Evolutionary conservation across 139 green algal species (phyloP).

Genomic region (Prasinococcaceae sp.): DNA sequence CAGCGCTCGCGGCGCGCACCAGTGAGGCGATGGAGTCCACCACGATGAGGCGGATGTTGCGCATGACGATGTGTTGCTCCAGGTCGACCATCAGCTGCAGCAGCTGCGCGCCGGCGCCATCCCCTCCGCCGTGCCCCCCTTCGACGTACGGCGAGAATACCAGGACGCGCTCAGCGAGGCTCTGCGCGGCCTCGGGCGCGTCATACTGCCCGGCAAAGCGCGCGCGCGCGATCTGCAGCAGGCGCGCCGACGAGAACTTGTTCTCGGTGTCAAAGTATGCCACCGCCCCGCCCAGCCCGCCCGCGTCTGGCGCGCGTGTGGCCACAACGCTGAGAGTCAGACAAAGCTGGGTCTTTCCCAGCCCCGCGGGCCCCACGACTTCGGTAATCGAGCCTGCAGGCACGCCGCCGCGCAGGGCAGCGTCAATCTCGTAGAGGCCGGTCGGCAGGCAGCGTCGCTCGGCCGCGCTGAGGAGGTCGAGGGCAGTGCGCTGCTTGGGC

Average conservation of each 20-base stretch:
- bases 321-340: conserved; percentile 13
- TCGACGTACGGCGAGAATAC: no score
- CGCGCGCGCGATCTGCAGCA: conserved; percentile 33
- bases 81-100: conserved; percentile 9
- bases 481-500: no score
- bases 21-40: conserved; percentile 66
- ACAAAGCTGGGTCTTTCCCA: conserved; percentile 5
- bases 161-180: no score
- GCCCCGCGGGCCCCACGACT: conserved; percentile 21
- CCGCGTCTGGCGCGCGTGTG: conserved; percentile 1
- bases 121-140: no score
- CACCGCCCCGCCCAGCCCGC: conserved; percentile 28
- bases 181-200: no score
- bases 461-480: no score
- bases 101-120: no score
- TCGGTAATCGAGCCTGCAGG: conserved; percentile 16
- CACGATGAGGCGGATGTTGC: conserved; percentile 44
- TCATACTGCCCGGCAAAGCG: conserved; percentile 36
- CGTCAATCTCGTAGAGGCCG: conserved; percentile 8
- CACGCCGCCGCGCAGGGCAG: conserved; percentile 12
- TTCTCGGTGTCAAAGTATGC: conserved; percentile 66
- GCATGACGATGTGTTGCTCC: conserved; percentile 35
- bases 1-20: no score
- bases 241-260: conserved; percentile 43
- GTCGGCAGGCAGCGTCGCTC: no score